phyloP scores from a whole-genome alignment of 805 yeast genomes.

The Candida nitratophila region DNA sequence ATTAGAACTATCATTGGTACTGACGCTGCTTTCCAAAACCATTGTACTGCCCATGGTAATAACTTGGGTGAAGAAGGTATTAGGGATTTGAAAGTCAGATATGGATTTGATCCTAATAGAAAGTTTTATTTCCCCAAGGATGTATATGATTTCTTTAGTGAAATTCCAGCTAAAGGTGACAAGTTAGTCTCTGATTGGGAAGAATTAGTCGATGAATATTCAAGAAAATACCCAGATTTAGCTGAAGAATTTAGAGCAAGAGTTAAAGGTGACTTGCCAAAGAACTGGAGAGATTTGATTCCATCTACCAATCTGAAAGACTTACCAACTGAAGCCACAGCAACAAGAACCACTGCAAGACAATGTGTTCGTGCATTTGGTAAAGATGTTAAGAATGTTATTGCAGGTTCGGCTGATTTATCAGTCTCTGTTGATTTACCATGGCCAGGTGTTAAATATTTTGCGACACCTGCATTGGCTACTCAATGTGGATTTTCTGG shows the following conservation, averaged over 20 bases:
- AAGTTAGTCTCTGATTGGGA: constrained; percentile 74
- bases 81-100: constrained; percentile 71
- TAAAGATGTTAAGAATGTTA: constrained; percentile 46
- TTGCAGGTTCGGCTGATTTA: constrained; percentile 98
- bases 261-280: constrained; percentile 71
- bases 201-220: constrained; percentile 51
- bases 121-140: constrained; percentile 75
- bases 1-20: constrained; percentile 88
- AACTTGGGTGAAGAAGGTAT: constrained; percentile 92
- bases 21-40: constrained; percentile 81
- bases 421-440: constrained; percentile 91
- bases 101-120: constrained; percentile 85
- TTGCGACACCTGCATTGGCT: constrained; percentile 40
- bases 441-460: constrained; percentile 34
- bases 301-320: constrained; percentile 25
- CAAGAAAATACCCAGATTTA: constrained; percentile 63
- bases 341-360: constrained; percentile 81
- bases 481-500: constrained; percentile 92
- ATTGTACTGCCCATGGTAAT: constrained; percentile 92
- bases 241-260: constrained; percentile 80
- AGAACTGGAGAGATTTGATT: constrained; percentile 52
- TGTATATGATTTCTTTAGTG: constrained; percentile 64
- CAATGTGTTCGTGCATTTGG: constrained; percentile 88
- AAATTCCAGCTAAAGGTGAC: constrained; percentile 50
- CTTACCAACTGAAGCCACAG: constrained; percentile 73